A percentile compares a stretch with the other conserved stretches of the same genome.
These are phyloP conservation scores for Globisporangium polare DNA, from an alignment of 352 stramenopile genomes.

Conservation along the genomic window DNA sequence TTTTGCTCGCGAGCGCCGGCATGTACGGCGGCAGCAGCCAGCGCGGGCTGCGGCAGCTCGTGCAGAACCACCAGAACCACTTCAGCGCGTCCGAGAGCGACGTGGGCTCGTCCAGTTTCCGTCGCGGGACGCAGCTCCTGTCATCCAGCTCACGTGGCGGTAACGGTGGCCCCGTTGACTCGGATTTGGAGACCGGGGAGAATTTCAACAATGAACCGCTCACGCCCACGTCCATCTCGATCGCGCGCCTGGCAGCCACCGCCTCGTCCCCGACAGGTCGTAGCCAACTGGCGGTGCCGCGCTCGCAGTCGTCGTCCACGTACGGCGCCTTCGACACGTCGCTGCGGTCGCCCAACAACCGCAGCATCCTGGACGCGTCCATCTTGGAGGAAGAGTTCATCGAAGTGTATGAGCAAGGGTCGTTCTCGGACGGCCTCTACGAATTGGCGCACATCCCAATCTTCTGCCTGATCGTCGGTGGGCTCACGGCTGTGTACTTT, in stretches of 20 bases:
- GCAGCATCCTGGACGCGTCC: constrained; percentile 57
- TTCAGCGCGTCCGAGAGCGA: constrained; percentile 53
- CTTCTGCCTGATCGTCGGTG: constrained; percentile 75
- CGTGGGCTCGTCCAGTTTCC: constrained; percentile 26
- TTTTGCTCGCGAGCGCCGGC: constrained; percentile 59
- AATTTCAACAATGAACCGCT: neutral
- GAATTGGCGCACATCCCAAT: constrained; percentile 66
- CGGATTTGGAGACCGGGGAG: constrained; percentile 17
- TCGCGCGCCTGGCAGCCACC: constrained; percentile 21
- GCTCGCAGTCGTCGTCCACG: constrained; percentile 24
- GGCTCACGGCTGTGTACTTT: constrained; percentile 81
- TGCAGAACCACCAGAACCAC: constrained; percentile 74
- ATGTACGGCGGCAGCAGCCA: constrained; percentile 71
- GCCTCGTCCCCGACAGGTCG: neutral
- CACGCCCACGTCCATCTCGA: constrained; percentile 15
- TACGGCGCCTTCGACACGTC: constrained; percentile 61
- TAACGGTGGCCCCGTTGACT: constrained; percentile 14
- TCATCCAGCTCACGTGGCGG: constrained; percentile 22
- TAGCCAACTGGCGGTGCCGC: neutral
- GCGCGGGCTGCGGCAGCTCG: constrained; percentile 62
- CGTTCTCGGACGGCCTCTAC: constrained; percentile 57
- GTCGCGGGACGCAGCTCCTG: constrained; percentile 11
- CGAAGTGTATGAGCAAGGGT: constrained; percentile 63
- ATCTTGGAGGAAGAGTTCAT: constrained; percentile 76
- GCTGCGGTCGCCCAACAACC: constrained; percentile 33